A percentile compares a stretch with the other conserved stretches of the same genome.
phyloP scores from a whole-genome alignment of 2,329 filamentous ascomycete species.

The Emericellopsis atlantica region DNA sequence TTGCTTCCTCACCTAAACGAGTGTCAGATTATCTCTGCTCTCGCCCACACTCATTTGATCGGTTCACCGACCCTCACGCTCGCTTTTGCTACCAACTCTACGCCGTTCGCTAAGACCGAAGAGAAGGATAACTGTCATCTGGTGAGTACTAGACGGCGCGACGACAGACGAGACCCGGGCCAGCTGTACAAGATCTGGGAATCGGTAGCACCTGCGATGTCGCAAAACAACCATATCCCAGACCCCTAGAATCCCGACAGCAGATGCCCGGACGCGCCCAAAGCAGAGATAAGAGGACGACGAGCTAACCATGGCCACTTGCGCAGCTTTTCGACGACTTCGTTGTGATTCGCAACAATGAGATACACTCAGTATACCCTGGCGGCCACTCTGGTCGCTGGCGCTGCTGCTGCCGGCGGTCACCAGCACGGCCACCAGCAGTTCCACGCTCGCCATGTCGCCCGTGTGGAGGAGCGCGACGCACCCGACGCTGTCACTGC shows the following conservation, averaged over 20 bases:
- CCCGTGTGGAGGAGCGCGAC: conserved; percentile 30
- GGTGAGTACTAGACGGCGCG: neutral
- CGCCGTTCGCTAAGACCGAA: conserved; percentile 8
- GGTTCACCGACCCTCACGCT: conserved; percentile 13
- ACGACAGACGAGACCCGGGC: no score
- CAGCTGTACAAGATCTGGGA: no score
- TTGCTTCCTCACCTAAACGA: conserved; percentile 28
- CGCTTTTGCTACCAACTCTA: conserved; percentile 9
- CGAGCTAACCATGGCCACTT: neutral
- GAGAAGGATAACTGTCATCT: neutral
- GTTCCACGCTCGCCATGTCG: conserved; percentile 42
- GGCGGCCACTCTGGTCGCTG: conserved; percentile 37
- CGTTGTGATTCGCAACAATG: conserved; percentile 19
- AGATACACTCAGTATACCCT: conserved; percentile 37
- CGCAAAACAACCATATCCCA: no score
- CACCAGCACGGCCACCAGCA: conserved; percentile 50
- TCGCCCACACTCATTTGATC: conserved; percentile 41
- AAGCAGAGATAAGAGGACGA: neutral
- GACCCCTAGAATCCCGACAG: no score
- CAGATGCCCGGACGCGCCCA: neutral
- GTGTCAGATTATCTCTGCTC: conserved; percentile 33
- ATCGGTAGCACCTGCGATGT: no score
- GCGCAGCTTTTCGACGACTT: neutral
- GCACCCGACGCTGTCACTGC: conserved; percentile 32
- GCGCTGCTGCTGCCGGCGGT: conserved; percentile 40